phyloP scores from a whole-genome alignment of 2,329 filamentous ascomycete genomes.

The Metarhizium rileyi region DNA sequence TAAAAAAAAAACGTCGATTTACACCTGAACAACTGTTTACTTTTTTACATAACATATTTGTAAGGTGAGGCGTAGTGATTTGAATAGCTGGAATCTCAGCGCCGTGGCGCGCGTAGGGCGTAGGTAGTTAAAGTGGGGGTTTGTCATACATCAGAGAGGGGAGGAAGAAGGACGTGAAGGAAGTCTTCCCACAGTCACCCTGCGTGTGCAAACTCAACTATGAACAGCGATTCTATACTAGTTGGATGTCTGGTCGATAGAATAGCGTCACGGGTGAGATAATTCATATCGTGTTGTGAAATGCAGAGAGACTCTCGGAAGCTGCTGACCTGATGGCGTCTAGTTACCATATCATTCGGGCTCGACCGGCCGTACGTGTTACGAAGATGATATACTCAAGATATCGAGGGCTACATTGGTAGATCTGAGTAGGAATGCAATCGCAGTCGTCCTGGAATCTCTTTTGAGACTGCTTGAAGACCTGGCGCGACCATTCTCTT shows the following conservation, averaged over 20 bases:
- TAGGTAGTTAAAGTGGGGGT: no score
- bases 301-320: neutral
- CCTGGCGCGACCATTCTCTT: slow-evolving; percentile 43
- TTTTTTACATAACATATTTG: no score
- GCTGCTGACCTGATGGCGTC: neutral
- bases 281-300: neutral
- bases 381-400: slow-evolving; percentile 50
- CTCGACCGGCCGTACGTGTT: slow-evolving; percentile 2
- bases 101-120: no score
- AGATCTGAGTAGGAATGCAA: slow-evolving; percentile 45
- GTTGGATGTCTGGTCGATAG: slow-evolving; percentile 54
- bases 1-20: no score
- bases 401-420: slow-evolving; percentile 53
- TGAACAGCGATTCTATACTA: slow-evolving; percentile 51
- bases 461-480: slow-evolving; percentile 50
- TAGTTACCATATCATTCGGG: slow-evolving; percentile 11
- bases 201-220: slow-evolving; percentile 16
- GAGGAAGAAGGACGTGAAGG: no score
- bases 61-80: no score
- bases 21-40: no score
- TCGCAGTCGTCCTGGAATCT: slow-evolving; percentile 45
- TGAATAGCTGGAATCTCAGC: no score
- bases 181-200: neutral
- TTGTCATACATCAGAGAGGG: no score
- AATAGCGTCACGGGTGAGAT: slow-evolving; percentile 48